Base-by-base conservation (phyloP, 169 alveolate species). In the Plasmodium fragile region DNA sequence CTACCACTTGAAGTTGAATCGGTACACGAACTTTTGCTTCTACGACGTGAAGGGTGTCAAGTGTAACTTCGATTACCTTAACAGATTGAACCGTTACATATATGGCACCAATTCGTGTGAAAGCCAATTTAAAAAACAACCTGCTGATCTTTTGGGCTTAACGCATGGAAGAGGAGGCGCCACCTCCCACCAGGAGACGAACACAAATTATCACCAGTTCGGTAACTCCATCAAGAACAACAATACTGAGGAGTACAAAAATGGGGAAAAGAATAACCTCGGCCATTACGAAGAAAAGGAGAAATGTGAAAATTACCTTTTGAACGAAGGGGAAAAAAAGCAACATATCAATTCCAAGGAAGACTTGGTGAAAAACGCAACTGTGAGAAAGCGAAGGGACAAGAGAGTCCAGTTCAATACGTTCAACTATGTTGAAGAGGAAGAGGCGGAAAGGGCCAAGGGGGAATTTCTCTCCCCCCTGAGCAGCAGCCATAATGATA, bases 11-110 rank as follows among this genome's bases (percentile, higher is more conserved):
- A 85, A 85, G 69, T n/a, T 85, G 65, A 85, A 43, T 69, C 77
- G 41, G 41, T 85, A 73, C 43, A 85, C 93, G 13, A 85, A 73
- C 65, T 85, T 85, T 36, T 85, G 79, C 80, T 85, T 85, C 79
- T 85, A 85, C 80, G 93, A 85, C 65, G 78, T 77, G 34, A 73
- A 85, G 30, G 79, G 39, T 53, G 7, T 85, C 25, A 73, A 85
- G 43, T 85, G 71, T 16, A 75, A 85, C 45, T 73, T 85, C 52
- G 65, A 49, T 69, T 69, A 52, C 69, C 84, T 85, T 18, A 69
- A 75, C 45, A 85, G 53, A 53, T 30, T 85, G 69, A 85, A 85
- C 79, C 65, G 69, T 41, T 39, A 52, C 32, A 85, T 85, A 73
- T 85, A 85, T 43, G 25, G 45, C 32, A 34, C 93, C 41, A 11